Evolutionary conservation across 176 grass and related monocot genomes (phyloP).

Genomic region (Tillandsia leiboldiana): DNA sequence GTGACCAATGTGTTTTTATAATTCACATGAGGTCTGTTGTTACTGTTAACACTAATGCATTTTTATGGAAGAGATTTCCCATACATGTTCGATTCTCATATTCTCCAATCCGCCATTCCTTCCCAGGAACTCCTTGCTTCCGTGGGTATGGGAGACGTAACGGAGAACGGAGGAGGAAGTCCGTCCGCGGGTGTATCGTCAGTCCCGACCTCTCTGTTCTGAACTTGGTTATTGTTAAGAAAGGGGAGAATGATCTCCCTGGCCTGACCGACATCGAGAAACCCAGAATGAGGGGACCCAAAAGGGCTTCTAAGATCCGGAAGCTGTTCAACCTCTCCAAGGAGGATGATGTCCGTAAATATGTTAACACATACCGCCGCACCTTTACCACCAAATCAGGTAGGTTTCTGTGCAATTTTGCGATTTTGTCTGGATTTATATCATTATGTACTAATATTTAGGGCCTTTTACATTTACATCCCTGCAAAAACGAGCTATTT

Average conservation of each 20-base stretch:
- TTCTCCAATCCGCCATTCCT: not conserved
- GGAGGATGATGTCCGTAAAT: slow-evolving; percentile 92
- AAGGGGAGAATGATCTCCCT: slow-evolving; percentile 75
- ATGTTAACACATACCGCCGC: slow-evolving; percentile 89
- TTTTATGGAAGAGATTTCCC: too few relatives aligned
- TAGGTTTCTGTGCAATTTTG: slow-evolving; percentile 12
- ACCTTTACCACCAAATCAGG: slow-evolving; percentile 81
- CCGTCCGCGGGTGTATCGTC: slow-evolving; percentile 89
- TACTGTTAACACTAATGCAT: too few relatives aligned
- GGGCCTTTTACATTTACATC: too few relatives aligned
- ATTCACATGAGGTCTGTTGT: too few relatives aligned
- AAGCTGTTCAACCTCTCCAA: slow-evolving; percentile 86
- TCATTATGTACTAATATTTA: too few relatives aligned
- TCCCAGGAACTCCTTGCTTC: slow-evolving; percentile 74
- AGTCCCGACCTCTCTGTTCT: slow-evolving; percentile 82
- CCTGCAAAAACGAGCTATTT: too few relatives aligned
- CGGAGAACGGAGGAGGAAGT: slow-evolving; percentile 86
- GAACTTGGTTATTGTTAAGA: slow-evolving; percentile 93
- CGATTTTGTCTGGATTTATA: too few relatives aligned
- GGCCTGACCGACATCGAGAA: slow-evolving; percentile 85
- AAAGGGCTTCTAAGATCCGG: slow-evolving; percentile 90
- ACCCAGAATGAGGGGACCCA: slow-evolving; percentile 95
- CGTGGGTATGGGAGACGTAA: slow-evolving; percentile 73
- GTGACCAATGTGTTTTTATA: too few relatives aligned
- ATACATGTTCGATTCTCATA: too few relatives aligned